phyloP scores from a whole-genome alignment of 306 rosid genomes.

The Cicer yamashitae region DNA sequence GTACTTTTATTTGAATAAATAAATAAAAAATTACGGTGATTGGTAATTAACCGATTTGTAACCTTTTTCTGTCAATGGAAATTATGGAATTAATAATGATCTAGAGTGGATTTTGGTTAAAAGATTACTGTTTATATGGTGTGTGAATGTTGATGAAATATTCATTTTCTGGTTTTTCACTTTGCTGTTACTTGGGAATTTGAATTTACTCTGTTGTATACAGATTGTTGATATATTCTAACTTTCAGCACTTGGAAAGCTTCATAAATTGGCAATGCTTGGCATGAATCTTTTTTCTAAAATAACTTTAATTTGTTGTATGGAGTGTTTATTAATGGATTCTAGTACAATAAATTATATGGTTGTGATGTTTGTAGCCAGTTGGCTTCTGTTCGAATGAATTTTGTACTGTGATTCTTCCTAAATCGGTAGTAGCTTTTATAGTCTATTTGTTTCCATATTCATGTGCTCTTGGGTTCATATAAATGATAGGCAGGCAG shows the following conservation, averaged over 20 bases:
- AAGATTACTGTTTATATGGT: neutral
- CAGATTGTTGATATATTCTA: constrained; percentile 18
- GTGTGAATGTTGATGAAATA: neutral
- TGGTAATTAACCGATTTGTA: neutral
- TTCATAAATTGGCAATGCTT: constrained; percentile 11
- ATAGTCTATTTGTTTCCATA: constrained; percentile 45
- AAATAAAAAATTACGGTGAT: neutral
- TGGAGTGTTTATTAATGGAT: constrained; percentile 13
- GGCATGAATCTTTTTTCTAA: neutral
- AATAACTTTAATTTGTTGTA: neutral
- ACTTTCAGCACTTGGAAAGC: constrained; percentile 9
- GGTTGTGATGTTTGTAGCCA: constrained; percentile 8
- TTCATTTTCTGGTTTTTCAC: neutral
- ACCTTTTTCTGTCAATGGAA: neutral
- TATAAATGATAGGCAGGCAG: constrained; percentile 52
- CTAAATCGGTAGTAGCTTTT: constrained; percentile 39
- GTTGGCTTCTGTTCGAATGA: constrained; percentile 21
- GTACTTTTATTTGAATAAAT: neutral
- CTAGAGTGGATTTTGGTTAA: neutral
- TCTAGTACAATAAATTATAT: constrained; percentile 9
- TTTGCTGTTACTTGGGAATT: constrained; percentile 15
- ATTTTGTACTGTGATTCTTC: constrained; percentile 31
- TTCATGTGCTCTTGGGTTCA: constrained; percentile 48
- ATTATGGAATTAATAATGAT: neutral
- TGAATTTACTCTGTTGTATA: neutral